Base-by-base conservation (phyloP, 768 basidiomycete species). In the Pleurotus giganteus region DNA sequence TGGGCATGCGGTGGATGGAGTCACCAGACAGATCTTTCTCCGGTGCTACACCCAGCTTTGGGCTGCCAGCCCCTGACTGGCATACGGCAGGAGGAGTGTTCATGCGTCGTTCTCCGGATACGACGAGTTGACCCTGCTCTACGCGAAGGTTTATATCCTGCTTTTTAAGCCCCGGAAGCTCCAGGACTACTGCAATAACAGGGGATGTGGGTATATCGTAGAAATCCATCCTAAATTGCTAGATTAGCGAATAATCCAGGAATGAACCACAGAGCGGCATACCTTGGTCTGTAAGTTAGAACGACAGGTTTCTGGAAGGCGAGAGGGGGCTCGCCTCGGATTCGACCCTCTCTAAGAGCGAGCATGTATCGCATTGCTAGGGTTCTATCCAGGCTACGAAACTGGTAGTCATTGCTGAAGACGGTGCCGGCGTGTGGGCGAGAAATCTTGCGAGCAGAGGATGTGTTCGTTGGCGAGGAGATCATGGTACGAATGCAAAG, bases 81-180 rank as follows among this genome's bases (percentile, higher is more conserved):
- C 11, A 26, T 17, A 44, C 13, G 24, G 28, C 52, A 32, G 37
- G n/a, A 15, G 52, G 52, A 15, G 32, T 32, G 32, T 53, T 21
- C 17, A 41, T 13, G 15, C 52, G 57, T 4, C 59, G 56, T 57
- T 57, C 57, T 15, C 59, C 59, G 28, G 50, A 60, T 13, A 60
- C 41, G 32, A 60, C 47, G 13, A 60, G 53, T 15, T 53, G 51
- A 21, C 57, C 57, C 27, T 57, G 56, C 23, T 57, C 36, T 19
- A 60, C 51, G 9, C 39, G 41, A 27, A 60, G 59, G 24, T 53
- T 57, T 19, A 60, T 53, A 7, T 60, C 59, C 8, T 57, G 53
- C 42, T 57, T 60, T 57, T 57, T 60, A 24, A 60, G 13, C 12
- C 59, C 59, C 8, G 59, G 59, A n/a, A 60, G 24, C 44, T 60